These are phyloP conservation scores for Protomyces gravidus DNA, from an alignment of 1,139 yeast genomes.

Conservation along the genomic window DNA sequence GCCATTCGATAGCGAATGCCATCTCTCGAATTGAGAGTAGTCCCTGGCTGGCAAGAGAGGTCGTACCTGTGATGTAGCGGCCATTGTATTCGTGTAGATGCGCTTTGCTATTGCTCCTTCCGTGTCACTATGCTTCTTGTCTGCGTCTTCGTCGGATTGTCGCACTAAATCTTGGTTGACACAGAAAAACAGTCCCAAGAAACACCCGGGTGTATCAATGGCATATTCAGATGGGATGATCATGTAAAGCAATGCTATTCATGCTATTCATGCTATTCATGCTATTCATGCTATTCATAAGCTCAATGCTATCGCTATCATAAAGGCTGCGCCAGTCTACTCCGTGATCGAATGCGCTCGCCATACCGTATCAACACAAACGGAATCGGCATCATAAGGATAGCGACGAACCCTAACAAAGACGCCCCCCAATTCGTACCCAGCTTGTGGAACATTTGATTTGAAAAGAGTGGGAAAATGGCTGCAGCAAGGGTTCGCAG, in stretches of 20 bases:
- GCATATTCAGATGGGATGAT: background rate
- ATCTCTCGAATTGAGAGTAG: background rate
- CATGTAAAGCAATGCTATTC: background rate
- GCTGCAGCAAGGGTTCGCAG: slow-evolving; percentile 59
- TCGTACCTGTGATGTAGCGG: background rate
- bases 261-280: too few species aligned
- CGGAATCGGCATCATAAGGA: slow-evolving; percentile 76
- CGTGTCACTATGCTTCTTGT: background rate
- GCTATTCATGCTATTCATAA: too few species aligned
- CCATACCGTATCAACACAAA: slow-evolving; percentile 63
- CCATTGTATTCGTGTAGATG: background rate
- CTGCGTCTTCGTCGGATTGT: background rate
- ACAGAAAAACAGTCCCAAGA: background rate
- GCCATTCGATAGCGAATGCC: background rate
- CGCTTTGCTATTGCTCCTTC: background rate
- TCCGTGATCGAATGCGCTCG: slow-evolving; percentile 49
- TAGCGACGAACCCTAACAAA: slow-evolving; percentile 74
- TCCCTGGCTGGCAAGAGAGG: slow-evolving; percentile 1
- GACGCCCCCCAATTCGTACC: slow-evolving; percentile 82
- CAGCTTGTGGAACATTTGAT: slow-evolving; percentile 65
- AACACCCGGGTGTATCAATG: background rate
- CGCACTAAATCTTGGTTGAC: background rate
- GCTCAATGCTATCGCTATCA: background rate
- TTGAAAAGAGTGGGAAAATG: slow-evolving; percentile 61
- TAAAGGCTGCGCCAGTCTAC: slow-evolving; percentile 7